A percentile compares a stretch with the other conserved stretches of the same genome.
phyloP scores from a whole-genome alignment of 148 eudicot genomes.

The Spergularia bocconei region DNA sequence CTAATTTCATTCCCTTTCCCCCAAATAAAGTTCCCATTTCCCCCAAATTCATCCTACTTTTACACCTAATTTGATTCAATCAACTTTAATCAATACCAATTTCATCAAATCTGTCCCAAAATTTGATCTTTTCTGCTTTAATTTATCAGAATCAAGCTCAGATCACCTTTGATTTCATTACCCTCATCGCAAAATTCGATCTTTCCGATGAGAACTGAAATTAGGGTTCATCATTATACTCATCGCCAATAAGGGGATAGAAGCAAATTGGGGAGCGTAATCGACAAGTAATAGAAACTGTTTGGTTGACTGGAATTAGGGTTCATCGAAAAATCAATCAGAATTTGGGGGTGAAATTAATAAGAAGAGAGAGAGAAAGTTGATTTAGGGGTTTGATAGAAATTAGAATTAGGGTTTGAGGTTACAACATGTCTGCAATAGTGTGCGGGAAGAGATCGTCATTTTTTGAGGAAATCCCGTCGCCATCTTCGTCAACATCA shows the following conservation, averaged over 20 bases:
- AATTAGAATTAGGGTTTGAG: conserved; percentile 17
- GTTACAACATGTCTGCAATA: conserved; percentile 74
- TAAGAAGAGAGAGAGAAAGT: neutral
- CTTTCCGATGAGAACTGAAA: conserved; percentile 4
- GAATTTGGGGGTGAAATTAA: neutral
- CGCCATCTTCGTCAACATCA: conserved; percentile 39
- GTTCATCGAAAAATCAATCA: no score
- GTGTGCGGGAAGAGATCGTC: conserved; percentile 89
- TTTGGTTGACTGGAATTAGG: no score
- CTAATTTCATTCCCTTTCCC: neutral
- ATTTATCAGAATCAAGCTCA: conserved; percentile 3
- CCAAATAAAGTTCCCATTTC: neutral
- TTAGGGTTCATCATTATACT: no score
- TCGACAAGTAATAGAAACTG: no score
- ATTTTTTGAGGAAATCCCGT: conserved; percentile 68
- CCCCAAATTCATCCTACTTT: neutral
- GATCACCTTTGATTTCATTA: neutral
- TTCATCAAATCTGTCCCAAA: no score
- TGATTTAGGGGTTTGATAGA: conserved; percentile 10
- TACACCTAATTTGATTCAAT: neutral
- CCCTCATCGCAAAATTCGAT: neutral
- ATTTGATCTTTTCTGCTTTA: neutral
- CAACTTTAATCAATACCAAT: no score
- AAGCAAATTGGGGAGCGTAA: no score
- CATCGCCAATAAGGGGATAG: no score